Evolutionary conservation across 805 yeast species (phyloP), one percentile per base, ranked within the genome.

Genomic region (Phaffomyces thermotolerans): DNA sequence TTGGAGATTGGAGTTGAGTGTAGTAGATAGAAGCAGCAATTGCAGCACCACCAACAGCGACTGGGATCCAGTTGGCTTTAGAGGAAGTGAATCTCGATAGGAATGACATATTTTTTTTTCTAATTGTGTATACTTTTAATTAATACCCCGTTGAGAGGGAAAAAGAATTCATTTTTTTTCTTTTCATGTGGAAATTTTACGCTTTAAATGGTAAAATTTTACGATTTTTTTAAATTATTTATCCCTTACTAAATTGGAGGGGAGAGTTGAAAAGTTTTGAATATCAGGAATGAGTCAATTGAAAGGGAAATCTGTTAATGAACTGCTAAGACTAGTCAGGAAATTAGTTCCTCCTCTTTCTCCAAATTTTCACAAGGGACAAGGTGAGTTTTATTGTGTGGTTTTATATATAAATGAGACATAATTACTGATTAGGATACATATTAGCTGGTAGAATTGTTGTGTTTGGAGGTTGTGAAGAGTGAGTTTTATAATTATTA

Each of bases 391-490:
- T 27, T 15, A 6, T n/a, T 4, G 15, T 2, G 30, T 22, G 12
- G n/a, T 8, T 12, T 39, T 31, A 9, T 36, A 23, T 31, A 9
- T 36, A 23, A 32, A 39, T 3, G 29, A 13, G 29, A 27, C 29
- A 27, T 27, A 27, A 25, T 10, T 34, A 2, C 8, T 9, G 6
- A n/a, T 15, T 31, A 22, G 25, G 5, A 3, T n/a, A n/a, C 3
- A 4, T 13, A n/a, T 35, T 20, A 62, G 80, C 84, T 6, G 98
- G 98, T 6, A 73, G 87, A 46, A 70, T 91, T 2, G 87, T 82
- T 10, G 86, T 91, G 1, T 75, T 91, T 49, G 99, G 99, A 20
- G 99, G 99, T 1, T 82, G 93, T 61, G 90, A 85, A 60, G 97
- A 91, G 71, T 67, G 48, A 51, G 70, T 60, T 13, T n/a, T n/a